Evolutionary conservation across 345 rosid species (phyloP), one percentile per base, ranked within the genome.

Genomic region (Murraya paniculata): DNA sequence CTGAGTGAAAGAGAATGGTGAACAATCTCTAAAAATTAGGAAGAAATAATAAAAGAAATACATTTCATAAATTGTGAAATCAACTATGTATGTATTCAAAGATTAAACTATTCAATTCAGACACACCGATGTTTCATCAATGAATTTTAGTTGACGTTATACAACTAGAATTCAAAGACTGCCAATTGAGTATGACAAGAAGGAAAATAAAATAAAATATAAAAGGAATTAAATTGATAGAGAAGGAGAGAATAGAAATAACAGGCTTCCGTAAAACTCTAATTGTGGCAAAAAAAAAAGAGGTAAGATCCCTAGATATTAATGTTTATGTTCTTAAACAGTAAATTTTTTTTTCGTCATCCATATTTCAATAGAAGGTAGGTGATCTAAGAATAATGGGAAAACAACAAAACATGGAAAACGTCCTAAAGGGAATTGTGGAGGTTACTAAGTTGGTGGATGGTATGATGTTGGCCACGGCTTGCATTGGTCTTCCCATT

Each of bases 391-490:
- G 55, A 22, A 67, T n/a, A 69, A 30, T 28, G 53, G 27, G 45
- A 56, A 79, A 73, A 58, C 35, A 75, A 67, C 18, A 41, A 19
- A 53, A 50, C 67, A 65, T 31, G 73, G 45, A 0, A 14, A 65
- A 64, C 21, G 1, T 5, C 0, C n/a, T n/a, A 9, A 31, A 28
- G 60, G 66, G 16, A 83, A 71, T 72, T 27, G 24, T 28, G 76
- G 72, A 60, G 79, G 97, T 70, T 85, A 93, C 99, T 87, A 93
- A 72, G 95, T 92, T 55, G 93, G 98, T 0, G 98, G 98, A 85
- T 95, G 99, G 84, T 78, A 95, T 55, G 94, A 95, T 60, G 97
- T 90, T 69, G 99, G 99, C 98, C 98, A 93, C 25, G 91, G 74
- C 89, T 91, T 93, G 91, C 94, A 89, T 64, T 93, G 98, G 74